Evolutionary conservation across 176 grass and related monocot species (phyloP).

Genomic region (Triticum turgidum): DNA sequence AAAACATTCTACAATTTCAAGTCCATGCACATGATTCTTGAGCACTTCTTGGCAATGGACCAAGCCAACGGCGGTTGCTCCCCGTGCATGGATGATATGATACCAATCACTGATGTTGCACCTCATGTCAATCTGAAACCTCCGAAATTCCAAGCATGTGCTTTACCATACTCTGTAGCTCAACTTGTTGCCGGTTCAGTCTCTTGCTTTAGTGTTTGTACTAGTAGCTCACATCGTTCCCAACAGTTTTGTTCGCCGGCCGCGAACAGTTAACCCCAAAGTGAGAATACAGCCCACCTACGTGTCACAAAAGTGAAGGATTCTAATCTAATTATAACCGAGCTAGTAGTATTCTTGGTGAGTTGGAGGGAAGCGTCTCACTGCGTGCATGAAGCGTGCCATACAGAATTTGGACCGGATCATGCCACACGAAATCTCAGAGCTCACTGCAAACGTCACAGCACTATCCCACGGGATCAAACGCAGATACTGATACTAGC

Average conservation of each 20-base stretch:
- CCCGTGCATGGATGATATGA: conserved; percentile 57
- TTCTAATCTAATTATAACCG: too few relatives aligned
- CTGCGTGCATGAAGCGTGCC: neutral
- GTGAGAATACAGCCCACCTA: conserved; percentile 20
- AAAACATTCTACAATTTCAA: conserved; percentile 84
- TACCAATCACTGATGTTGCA: conserved; percentile 39
- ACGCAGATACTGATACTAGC: too few relatives aligned
- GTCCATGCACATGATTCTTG: conserved; percentile 69
- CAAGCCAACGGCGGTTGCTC: conserved; percentile 23
- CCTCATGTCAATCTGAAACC: conserved; percentile 70
- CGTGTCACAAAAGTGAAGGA: too few relatives aligned
- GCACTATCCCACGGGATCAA: neutral
- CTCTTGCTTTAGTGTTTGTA: neutral
- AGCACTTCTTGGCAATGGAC: too few relatives aligned
- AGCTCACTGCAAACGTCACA: conserved; percentile 5
- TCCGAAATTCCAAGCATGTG: conserved; percentile 57
- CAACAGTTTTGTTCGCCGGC: neutral
- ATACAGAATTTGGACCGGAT: neutral
- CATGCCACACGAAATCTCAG: neutral
- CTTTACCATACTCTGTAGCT: neutral
- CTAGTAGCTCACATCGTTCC: neutral
- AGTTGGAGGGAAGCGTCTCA: neutral
- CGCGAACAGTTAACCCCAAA: too few relatives aligned
- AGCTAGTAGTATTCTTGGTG: neutral
- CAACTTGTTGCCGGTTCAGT: neutral